Base-by-base conservation (phyloP, 2,329 filamentous ascomycete species). In the Talaromyces sp. region DNA sequence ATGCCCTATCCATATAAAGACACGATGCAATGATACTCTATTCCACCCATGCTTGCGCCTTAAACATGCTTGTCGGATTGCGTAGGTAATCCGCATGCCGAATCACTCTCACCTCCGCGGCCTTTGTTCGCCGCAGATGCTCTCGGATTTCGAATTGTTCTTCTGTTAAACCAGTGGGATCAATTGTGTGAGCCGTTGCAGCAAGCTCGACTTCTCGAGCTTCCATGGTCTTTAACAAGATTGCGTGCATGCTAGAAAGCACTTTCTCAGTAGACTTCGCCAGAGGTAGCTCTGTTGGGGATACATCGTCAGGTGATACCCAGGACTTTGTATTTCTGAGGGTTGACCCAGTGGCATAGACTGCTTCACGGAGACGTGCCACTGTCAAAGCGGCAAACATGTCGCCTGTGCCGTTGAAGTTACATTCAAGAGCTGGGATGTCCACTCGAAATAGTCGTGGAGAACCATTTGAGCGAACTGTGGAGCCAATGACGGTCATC, bases 321-420 rank as follows among this genome's bases (percentile, higher is more conserved):
- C 95, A 99, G 67, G 87, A 87, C 6, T 81, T 77, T 2, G 78
- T 85, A 8, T 80, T 75, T 17, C 82, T 77, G 3, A 96, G 79
- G 2, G 74, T 71, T 2, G 75, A 70, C 6, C 72, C 74, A 3
- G 47, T 35, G 10, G 66, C 79, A 61, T 81, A 78, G 1, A 92
- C 90, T 31, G 92, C 93, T 81, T 98, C 92, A 65, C 94, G 89
- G 73, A 99, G 87, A 35, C 94, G 88, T 47, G 91, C 91, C 1
- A 97, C 88, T 74, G 92, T 93, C 54, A 99, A 84, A 8, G 94
- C 94, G 35, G 93, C 94, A 74, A 99, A 98, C 94, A 99, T 97
- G 81, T 99, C 95, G 56, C 95, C 95, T 0, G 96, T 98, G 47
- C 95, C 95, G 71, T 90, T 93, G 79, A 98, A 99, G 83, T 95